phyloP scores from a whole-genome alignment of 2,329 filamentous ascomycete genomes.

The Penicillium paneum region DNA sequence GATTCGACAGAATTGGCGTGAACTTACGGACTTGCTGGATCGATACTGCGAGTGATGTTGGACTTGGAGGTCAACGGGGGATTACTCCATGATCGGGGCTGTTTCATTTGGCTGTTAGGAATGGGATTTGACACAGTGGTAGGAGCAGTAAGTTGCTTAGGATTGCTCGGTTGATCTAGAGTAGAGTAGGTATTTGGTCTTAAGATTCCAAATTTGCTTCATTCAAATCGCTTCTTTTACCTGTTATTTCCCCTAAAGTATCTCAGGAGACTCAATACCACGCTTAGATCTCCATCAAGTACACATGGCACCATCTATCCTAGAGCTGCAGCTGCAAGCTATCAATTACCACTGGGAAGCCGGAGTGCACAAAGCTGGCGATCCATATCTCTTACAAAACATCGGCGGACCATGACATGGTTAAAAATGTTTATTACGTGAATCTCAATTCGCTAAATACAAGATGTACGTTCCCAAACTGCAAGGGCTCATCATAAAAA shows the following conservation, averaged over 20 bases:
- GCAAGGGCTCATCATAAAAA: background rate
- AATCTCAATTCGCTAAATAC: background rate
- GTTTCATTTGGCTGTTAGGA: background rate
- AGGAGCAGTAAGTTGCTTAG: background rate
- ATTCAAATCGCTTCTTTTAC: background rate
- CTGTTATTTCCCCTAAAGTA: background rate
- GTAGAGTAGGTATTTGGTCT: background rate
- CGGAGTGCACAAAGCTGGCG: background rate
- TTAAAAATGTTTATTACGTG: background rate
- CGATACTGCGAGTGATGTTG: background rate
- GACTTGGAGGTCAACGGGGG: background rate
- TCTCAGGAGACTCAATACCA: background rate
- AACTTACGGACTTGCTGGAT: background rate
- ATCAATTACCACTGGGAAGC: background rate
- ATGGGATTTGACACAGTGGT: background rate
- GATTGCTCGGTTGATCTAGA: background rate
- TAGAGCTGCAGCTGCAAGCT: background rate
- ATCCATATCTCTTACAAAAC: background rate
- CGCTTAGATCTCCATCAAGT: background rate
- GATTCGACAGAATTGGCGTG: background rate
- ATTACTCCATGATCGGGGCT: background rate
- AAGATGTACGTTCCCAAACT: background rate
- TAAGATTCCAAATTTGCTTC: background rate
- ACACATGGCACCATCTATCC: background rate
- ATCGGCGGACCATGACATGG: background rate